phyloP scores from a whole-genome alignment of 2,329 filamentous ascomycete genomes.

The Sphaerulina musiva region DNA sequence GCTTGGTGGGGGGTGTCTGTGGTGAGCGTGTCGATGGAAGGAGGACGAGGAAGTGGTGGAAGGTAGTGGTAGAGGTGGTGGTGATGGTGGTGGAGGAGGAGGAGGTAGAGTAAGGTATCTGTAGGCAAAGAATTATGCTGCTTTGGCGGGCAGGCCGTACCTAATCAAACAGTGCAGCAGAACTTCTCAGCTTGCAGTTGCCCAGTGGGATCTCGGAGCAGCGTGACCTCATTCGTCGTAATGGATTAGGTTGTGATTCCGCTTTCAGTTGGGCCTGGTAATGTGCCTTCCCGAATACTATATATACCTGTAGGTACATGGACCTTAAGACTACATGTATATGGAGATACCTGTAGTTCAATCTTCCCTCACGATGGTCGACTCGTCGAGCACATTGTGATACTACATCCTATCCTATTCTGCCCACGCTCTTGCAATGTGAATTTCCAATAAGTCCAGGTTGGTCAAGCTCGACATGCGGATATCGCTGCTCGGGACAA shows the following conservation, averaged over 20 bases:
- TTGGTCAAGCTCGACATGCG: not conserved
- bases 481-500: slow-evolving; percentile 1
- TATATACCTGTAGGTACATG: too few relatives aligned
- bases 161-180: not conserved
- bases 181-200: not conserved
- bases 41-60: not conserved
- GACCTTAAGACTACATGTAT: too few relatives aligned
- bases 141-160: not conserved
- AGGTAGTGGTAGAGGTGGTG: not conserved
- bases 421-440: not conserved
- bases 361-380: too few relatives aligned
- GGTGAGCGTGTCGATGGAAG: not conserved
- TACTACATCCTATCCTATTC: too few relatives aligned
- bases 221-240: not conserved
- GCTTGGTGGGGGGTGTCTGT: not conserved
- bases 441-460: not conserved
- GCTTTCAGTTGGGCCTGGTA: not conserved
- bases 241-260: not conserved
- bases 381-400: too few relatives aligned
- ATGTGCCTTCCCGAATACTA: too few relatives aligned
- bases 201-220: not conserved
- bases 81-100: too few relatives aligned
- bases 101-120: too few relatives aligned
- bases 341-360: too few relatives aligned
- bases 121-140: not conserved